Base-by-base conservation (phyloP, 345 rosid genomes). In the Melaleuca quinquenervia region DNA sequence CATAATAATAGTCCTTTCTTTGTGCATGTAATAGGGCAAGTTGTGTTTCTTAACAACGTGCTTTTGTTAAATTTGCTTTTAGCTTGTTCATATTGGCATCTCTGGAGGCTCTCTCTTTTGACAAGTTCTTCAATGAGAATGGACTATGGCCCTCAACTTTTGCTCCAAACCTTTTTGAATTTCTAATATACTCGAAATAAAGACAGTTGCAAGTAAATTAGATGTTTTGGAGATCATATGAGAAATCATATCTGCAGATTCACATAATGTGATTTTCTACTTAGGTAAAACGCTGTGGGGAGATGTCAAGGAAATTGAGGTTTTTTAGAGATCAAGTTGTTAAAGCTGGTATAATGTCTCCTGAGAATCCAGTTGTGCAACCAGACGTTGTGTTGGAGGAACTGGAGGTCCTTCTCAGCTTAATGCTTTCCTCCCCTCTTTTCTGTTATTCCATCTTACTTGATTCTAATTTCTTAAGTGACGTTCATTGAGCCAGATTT, bases 281-380 rank as follows among this genome's bases (percentile, higher is more conserved):
- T 88, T 88, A 97, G 99, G 98, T 97, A 75, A 97, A 97, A 88
- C 92, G 98, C 82, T 97, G 98, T 49, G 98, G 95, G 83, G 99
- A 97, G 89, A 97, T 96, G 98, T 97, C 98, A 44, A 95, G 99
- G 87, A 97, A 96, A 90, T 91, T 97, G 29, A 92, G 95, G 26
- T 96, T 95, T 91, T 89, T 97, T 85, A 97, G 93, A 91, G 99
- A 97, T 86, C 99, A 97, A 94, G 94, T 94, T 58, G 91, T 86
- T 82, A 97, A 97, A 91, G 99, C 99, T 87, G 94, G 98, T 88
- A 90, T 96, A 84, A 88, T 91, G 74, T 93, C 95, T 89, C 92
- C 92, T 64, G 87, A 90, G n/a, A 94, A 85, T 85, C 93, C 93
- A 86, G 93, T 90, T 84, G 82, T 93, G 85, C 97, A 94, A 85